Percentiles rank a stretch among this genome's conserved stretches.
Evolutionary conservation across 177 flowering plant genomes (phyloP).

Genomic region (Telopea speciosissima): DNA sequence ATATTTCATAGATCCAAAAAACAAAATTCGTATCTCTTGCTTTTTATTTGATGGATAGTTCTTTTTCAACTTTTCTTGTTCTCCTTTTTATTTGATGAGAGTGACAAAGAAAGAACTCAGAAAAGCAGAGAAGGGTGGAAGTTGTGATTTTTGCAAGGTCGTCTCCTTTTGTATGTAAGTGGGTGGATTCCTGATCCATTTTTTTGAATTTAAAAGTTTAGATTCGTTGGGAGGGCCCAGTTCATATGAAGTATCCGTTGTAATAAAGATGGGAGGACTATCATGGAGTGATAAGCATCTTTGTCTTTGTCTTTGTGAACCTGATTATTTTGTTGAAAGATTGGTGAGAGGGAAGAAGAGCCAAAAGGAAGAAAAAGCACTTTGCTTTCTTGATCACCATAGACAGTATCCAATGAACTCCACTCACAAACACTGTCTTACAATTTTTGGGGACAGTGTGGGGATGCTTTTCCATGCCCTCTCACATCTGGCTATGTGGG

Average conservation of each 20-base stretch:
- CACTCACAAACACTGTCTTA: not conserved
- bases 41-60: slow-evolving; percentile 22
- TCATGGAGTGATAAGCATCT: not conserved
- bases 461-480: no score
- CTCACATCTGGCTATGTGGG: no score
- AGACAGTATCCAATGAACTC: not conserved
- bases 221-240: slow-evolving; percentile 32
- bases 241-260: slow-evolving; percentile 4
- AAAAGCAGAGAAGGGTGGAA: slow-evolving; percentile 16
- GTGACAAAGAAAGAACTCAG: slow-evolving; percentile 18
- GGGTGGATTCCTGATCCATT: slow-evolving; percentile 41
- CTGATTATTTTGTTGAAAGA: not conserved
- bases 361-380: not conserved
- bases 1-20: slow-evolving; percentile 1
- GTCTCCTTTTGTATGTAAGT: slow-evolving; percentile 29
- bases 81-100: slow-evolving; percentile 19
- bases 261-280: not conserved
- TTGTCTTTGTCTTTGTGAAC: not conserved
- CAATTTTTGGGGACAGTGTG: no score
- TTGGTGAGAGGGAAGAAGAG: not conserved
- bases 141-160: slow-evolving; percentile 25
- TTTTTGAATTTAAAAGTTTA: slow-evolving; percentile 30
- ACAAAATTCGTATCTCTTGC: slow-evolving; percentile 21
- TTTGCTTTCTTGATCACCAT: not conserved
- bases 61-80: slow-evolving; percentile 6